These are phyloP conservation scores for Sclerotiophoma versabilis DNA, from an alignment of 2,329 filamentous ascomycete genomes.

Conservation along the genomic window DNA sequence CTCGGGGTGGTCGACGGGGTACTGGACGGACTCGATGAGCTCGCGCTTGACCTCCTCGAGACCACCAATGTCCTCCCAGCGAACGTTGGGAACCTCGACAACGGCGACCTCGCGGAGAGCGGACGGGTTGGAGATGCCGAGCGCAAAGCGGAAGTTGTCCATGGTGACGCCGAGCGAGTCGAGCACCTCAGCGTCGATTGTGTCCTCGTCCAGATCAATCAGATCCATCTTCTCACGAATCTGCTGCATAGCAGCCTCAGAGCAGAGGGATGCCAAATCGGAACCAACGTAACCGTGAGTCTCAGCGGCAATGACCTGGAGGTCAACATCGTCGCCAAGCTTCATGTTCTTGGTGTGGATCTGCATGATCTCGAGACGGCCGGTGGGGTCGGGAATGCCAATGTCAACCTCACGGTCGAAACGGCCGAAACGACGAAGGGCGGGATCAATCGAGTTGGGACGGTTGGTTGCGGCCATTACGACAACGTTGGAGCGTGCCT, in stretches of 20 bases:
- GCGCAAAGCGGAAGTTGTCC: slow-evolving; percentile 99
- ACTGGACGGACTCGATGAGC: slow-evolving; percentile 98
- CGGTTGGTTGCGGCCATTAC: slow-evolving; percentile 99
- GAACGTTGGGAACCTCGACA: slow-evolving; percentile 98
- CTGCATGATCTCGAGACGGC: slow-evolving; percentile 97
- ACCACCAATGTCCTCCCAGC: slow-evolving; percentile 99
- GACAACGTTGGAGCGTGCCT: slow-evolving; percentile 96
- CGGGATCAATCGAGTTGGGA: slow-evolving; percentile 97
- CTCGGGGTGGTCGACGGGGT: slow-evolving; percentile 98
- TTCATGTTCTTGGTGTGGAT: slow-evolving; percentile 99
- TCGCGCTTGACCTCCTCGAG: slow-evolving; percentile 98
- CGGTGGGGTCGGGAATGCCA: slow-evolving; percentile 95
- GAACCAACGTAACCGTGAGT: slow-evolving; percentile 99
- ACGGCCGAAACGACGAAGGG: slow-evolving; percentile 95
- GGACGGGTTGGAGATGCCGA: slow-evolving; percentile 97
- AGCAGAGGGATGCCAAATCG: slow-evolving; percentile 97
- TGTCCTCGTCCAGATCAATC: slow-evolving; percentile 98
- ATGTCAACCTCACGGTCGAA: slow-evolving; percentile 99
- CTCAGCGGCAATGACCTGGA: slow-evolving; percentile 95
- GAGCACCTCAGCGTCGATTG: slow-evolving; percentile 96
- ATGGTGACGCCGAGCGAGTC: slow-evolving; percentile 98
- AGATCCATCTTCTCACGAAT: slow-evolving; percentile 99
- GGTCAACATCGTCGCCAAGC: slow-evolving; percentile 92
- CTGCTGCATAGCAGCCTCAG: slow-evolving; percentile 99
- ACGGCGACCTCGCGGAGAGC: slow-evolving; percentile 98